Conservation (phyloP, 768 basidiomycete species). For the Auricularia sp. region DNA sequence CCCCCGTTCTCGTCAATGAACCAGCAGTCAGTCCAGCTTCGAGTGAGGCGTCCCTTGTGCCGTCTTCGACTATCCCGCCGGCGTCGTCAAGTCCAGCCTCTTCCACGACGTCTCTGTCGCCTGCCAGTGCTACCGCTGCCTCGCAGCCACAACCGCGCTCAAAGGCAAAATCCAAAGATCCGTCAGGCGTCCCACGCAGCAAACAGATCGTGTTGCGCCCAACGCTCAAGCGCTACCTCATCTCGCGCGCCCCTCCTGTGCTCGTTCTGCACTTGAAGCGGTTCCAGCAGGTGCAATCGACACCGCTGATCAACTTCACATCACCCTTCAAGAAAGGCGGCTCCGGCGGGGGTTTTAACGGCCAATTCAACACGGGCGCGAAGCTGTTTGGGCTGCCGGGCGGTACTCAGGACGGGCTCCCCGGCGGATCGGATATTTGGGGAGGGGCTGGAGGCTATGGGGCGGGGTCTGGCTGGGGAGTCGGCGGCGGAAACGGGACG, state of each 20-base stretch:
- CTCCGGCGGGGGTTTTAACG: background rate
- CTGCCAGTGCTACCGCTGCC: no score
- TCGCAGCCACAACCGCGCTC: no score
- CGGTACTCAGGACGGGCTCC: background rate
- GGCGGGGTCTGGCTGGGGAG: background rate
- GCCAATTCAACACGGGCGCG: background rate
- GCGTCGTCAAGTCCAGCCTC: no score
- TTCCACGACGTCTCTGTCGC: no score
- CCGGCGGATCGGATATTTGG: background rate
- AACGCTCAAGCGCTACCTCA: conserved; percentile 91
- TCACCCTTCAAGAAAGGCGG: conserved; percentile 42
- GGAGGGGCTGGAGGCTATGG: background rate
- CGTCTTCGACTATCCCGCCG: no score
- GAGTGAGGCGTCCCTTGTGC: no score
- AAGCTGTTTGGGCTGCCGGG: background rate
- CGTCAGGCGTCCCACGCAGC: conserved; percentile 13
- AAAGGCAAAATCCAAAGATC: background rate
- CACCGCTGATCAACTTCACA: conserved; percentile 38
- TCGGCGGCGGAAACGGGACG: conserved; percentile 32
- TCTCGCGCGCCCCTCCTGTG: conserved; percentile 74
- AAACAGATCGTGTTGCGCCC: conserved; percentile 67
- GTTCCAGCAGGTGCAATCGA: conserved; percentile 76
- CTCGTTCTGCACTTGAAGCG: conserved; percentile 90
- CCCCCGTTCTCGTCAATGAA: no score
- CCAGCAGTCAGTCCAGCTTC: no score